Evolutionary conservation across 2,329 filamentous ascomycete species (phyloP).

Genomic region (Verticillium tricorpus): DNA sequence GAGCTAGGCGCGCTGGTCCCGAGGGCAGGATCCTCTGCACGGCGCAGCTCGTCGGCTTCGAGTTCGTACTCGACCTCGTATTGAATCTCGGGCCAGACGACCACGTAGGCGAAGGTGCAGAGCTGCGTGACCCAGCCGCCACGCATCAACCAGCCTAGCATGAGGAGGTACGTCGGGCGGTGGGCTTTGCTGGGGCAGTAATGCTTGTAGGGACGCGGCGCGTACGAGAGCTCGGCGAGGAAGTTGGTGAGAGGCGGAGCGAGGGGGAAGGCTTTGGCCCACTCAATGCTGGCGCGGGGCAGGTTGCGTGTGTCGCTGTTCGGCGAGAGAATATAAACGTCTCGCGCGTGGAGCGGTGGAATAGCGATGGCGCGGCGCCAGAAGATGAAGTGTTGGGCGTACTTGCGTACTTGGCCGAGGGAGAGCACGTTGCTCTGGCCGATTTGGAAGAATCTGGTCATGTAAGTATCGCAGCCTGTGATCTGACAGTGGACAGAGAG

Average conservation of each 20-base stretch:
- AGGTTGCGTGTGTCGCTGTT: constrained; percentile 77
- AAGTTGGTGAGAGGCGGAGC: constrained; percentile 82
- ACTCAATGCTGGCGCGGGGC: constrained; percentile 63
- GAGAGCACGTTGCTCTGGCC: constrained; percentile 68
- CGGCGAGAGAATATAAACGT: constrained; percentile 87
- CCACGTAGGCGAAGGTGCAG: constrained; percentile 84
- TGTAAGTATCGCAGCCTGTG: neutral
- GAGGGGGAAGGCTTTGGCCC: constrained; percentile 75
- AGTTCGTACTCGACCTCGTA: constrained; percentile 72
- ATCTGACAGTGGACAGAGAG: neutral
- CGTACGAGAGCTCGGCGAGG: constrained; percentile 74
- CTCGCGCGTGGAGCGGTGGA: constrained; percentile 81
- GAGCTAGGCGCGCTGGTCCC: constrained; percentile 7
- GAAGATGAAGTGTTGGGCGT: constrained; percentile 90
- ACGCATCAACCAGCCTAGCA: constrained; percentile 88
- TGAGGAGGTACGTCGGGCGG: constrained; percentile 80
- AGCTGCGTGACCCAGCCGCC: constrained; percentile 93
- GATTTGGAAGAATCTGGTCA: constrained; percentile 58
- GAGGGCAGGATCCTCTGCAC: constrained; percentile 15
- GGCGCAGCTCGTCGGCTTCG: constrained; percentile 57
- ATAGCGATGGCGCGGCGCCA: constrained; percentile 93
- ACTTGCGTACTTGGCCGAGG: constrained; percentile 75
- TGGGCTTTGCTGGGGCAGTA: constrained; percentile 87
- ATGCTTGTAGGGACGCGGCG: constrained; percentile 75
- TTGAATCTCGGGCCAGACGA: constrained; percentile 77